Evolutionary conservation across 1,284 basidiomycete species (phyloP).

Genomic region (Ustilago shanxiensis): DNA sequence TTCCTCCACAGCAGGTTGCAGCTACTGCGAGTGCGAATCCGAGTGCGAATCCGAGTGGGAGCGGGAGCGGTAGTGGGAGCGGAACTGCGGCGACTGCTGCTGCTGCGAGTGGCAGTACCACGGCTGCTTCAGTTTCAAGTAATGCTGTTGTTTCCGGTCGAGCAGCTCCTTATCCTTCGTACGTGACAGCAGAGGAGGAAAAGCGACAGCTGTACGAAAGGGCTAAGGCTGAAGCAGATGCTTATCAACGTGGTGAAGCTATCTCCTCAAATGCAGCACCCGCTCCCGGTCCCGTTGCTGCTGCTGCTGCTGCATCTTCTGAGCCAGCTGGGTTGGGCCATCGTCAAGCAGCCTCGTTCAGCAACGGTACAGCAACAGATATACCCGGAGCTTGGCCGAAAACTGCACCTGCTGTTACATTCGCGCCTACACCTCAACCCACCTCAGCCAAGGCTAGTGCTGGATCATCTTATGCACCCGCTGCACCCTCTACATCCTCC

Average conservation of each 20-base stretch:
- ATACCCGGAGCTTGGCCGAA: constrained; percentile 26
- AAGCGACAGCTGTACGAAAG: constrained; percentile 59
- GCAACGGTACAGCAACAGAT: constrained; percentile 16
- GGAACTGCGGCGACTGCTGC: too few species aligned
- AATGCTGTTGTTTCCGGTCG: constrained; percentile 33
- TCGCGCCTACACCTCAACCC: neutral
- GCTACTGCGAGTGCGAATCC: too few species aligned
- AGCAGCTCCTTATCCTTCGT: constrained; percentile 44
- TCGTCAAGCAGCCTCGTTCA: constrained; percentile 18
- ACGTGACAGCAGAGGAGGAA: constrained; percentile 60
- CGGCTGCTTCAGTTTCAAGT: neutral
- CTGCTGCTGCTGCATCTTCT: neutral
- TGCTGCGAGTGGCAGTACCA: neutral
- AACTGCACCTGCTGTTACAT: neutral
- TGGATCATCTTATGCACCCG: neutral
- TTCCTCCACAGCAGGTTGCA: constrained; percentile 20
- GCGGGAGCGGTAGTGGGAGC: neutral
- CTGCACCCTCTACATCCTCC: neutral
- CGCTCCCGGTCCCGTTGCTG: too few species aligned
- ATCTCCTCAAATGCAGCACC: constrained; percentile 5
- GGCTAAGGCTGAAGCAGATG: constrained; percentile 56
- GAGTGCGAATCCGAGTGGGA: too few species aligned
- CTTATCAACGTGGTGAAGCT: constrained; percentile 38
- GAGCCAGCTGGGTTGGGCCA: constrained; percentile 10
- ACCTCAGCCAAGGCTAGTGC: neutral